These are phyloP conservation scores for Chalaropsis ovoidea DNA, from an alignment of 2,329 filamentous ascomycete species.

Conservation along the genomic window DNA sequence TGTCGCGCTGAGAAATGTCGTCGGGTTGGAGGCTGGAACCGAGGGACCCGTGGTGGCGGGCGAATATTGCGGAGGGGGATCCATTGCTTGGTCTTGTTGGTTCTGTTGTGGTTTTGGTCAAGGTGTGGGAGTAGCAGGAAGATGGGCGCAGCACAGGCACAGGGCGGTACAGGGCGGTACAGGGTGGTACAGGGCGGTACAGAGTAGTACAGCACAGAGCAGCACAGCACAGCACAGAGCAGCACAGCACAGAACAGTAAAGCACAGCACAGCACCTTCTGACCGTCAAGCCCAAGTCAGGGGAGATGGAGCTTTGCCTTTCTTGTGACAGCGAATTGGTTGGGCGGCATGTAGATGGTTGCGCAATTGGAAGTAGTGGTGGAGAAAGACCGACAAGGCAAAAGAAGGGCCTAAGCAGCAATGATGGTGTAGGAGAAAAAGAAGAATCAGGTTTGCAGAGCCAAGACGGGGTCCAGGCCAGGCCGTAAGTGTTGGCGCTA, in stretches of 20 bases:
- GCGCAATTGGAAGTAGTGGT: neutral
- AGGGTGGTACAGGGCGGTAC: too few species aligned
- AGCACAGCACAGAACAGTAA: too few species aligned
- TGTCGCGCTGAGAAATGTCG: neutral
- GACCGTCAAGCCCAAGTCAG: constrained; percentile 1
- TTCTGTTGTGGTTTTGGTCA: neutral
- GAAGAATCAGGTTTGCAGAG: neutral
- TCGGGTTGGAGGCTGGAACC: neutral
- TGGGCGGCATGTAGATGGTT: constrained; percentile 10
- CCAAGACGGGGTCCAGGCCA: neutral
- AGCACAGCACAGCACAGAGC: too few species aligned
- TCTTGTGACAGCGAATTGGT: neutral
- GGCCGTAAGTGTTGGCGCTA: neutral
- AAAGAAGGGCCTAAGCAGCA: neutral
- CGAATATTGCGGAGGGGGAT: constrained; percentile 22
- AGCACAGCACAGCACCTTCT: constrained; percentile 3
- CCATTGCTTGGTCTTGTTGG: constrained; percentile 6
- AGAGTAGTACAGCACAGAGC: too few species aligned
- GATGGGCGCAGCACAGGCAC: neutral
- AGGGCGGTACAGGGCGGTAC: too few species aligned
- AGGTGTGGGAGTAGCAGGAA: neutral
- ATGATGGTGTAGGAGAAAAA: neutral
- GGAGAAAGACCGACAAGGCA: neutral
- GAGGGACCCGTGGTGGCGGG: constrained; percentile 9
- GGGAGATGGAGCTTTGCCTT: neutral